These are phyloP conservation scores for Boletus subcaerulescens DNA, from an alignment of 768 basidiomycete species.

Conservation along the genomic window DNA sequence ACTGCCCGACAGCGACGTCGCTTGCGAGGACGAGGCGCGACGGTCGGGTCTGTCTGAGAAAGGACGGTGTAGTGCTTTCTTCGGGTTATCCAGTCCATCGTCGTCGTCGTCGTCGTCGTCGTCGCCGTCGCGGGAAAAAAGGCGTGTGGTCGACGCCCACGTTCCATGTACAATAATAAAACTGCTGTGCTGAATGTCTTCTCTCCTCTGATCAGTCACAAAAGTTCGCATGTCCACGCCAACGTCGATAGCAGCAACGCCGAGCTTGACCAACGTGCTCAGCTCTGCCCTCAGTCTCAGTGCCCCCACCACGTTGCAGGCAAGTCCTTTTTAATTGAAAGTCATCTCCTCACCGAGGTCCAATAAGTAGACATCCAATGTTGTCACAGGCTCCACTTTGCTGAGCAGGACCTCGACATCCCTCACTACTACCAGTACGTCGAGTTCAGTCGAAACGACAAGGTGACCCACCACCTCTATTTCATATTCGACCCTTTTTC, in stretches of 20 bases:
- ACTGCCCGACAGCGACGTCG: constrained; percentile 12
- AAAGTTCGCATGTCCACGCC: too few relatives aligned
- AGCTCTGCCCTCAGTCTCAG: too few relatives aligned
- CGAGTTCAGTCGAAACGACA: constrained; percentile 2
- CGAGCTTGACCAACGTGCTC: not conserved
- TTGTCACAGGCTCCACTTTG: too few relatives aligned
- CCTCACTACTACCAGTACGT: not conserved
- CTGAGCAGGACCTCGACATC: too few relatives aligned
- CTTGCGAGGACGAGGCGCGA: not conserved
- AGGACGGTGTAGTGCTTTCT: constrained; percentile 10
- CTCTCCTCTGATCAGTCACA: too few relatives aligned
- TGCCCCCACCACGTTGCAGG: not conserved
- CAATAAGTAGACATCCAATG: too few relatives aligned
- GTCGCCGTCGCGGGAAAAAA: not conserved
- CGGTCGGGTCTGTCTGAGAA: not conserved
- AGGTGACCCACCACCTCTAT: constrained; percentile 8
- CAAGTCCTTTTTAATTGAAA: not conserved
- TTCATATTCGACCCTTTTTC: too few relatives aligned
- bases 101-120: not conserved
- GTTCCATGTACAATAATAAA: too few relatives aligned
- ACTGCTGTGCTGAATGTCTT: too few relatives aligned
- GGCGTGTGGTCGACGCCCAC: too few relatives aligned
- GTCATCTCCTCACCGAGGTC: too few relatives aligned
- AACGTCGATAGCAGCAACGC: not conserved
- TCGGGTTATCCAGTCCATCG: not conserved